Conservation (phyloP, 1,139 yeast genomes). For the Protomyces arabidopsidicola region DNA sequence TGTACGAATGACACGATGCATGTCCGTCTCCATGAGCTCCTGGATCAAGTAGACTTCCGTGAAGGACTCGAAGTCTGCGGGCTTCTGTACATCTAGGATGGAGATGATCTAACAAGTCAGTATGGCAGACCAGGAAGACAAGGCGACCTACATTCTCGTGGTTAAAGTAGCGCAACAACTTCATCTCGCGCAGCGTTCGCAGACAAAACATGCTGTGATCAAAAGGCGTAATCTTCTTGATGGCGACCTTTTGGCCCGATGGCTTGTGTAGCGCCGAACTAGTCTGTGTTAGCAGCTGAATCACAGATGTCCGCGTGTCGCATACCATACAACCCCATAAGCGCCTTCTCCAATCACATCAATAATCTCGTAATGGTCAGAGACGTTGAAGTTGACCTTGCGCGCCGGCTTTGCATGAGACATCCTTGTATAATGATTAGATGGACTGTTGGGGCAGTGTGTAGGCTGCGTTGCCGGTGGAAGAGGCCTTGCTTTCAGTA, state of each 20-base stretch:
- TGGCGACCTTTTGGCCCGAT: conserved; percentile 84
- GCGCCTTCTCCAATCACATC: conserved; percentile 98
- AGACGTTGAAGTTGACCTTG: conserved; percentile 74
- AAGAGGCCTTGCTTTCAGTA: no score
- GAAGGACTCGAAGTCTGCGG: conserved; percentile 67
- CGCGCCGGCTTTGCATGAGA: conserved; percentile 36
- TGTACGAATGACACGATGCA: conserved; percentile 83
- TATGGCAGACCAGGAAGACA: not conserved
- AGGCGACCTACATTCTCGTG: conserved; percentile 61
- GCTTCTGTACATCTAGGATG: conserved; percentile 85
- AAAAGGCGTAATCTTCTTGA: conserved; percentile 90
- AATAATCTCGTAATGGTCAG: conserved; percentile 76
- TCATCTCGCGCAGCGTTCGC: conserved; percentile 83
- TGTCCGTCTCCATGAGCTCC: conserved; percentile 92
- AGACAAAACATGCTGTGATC: conserved; percentile 88
- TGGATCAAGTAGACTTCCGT: conserved; percentile 87
- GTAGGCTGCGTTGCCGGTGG: not conserved
- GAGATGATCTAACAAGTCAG: conserved; percentile 53
- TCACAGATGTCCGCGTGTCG: not conserved
- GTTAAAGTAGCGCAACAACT: conserved; percentile 75
- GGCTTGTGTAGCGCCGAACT: conserved; percentile 80
- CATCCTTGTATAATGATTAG: not conserved
- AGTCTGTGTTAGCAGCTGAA: not conserved
- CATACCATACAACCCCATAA: conserved; percentile 78
- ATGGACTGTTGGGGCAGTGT: not conserved